These are phyloP conservation scores for Penicillium fuscoglaucum DNA, from an alignment of 2,329 filamentous ascomycete species.

Conservation along the genomic window DNA sequence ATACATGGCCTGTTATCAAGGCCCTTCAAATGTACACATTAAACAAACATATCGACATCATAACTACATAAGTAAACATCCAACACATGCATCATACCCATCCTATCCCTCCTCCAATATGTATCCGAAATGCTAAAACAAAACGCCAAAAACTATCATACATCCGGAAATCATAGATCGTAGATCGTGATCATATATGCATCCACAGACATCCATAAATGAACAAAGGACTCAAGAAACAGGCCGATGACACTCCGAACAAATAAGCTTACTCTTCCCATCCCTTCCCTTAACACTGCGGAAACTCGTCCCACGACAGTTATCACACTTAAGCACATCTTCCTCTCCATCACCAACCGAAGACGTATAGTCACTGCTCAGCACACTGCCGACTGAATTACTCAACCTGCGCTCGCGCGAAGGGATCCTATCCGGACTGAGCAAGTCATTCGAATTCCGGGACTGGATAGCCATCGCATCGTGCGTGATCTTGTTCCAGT, in stretches of 20 bases:
- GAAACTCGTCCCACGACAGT: constrained; percentile 64
- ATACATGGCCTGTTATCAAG: constrained; percentile 6
- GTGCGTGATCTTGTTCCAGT: constrained; percentile 52
- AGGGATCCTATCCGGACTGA: constrained; percentile 23
- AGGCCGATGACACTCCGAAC: constrained; percentile 53
- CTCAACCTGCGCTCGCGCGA: constrained; percentile 43
- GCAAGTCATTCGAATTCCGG: constrained; percentile 21
- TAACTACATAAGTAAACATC: not conserved
- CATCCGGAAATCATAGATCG: constrained; percentile 1
- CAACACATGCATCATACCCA: not conserved
- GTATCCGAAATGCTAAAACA: not conserved
- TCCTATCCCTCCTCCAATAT: not conserved
- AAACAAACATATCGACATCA: constrained; percentile 2
- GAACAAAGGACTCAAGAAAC: constrained; percentile 21
- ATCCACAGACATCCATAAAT: not conserved
- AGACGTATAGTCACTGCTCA: constrained; percentile 59
- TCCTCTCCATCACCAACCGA: constrained; percentile 44
- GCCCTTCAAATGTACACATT: not conserved
- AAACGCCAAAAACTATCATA: constrained; percentile 6
- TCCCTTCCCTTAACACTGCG: constrained; percentile 58
- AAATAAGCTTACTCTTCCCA: constrained; percentile 59
- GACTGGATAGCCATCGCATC: constrained; percentile 38
- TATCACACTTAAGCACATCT: constrained; percentile 57
- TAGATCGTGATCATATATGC: constrained; percentile 3
- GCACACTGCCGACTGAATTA: constrained; percentile 47